Base-by-base conservation (phyloP, 2,329 filamentous ascomycete species). In the Ophiostoma perfectum region DNA sequence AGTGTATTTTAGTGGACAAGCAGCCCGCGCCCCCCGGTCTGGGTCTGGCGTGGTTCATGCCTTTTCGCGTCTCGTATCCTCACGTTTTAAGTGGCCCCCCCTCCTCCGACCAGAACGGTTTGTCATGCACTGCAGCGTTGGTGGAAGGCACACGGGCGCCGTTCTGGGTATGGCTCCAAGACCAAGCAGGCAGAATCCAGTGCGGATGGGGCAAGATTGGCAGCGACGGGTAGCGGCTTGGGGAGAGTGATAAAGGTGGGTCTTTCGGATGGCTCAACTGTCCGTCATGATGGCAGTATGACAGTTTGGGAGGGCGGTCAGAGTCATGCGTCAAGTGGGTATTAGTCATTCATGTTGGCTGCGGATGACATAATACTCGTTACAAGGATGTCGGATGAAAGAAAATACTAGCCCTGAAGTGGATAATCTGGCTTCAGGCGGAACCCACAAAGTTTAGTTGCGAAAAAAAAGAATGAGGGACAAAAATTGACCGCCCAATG, bases 391-490 rank as follows among this genome's bases (percentile, higher is more conserved):
- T 64, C 63, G 63, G 63, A 66, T 69, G 45, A 69, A 69, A 69
- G 68, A 64, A 68, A 70, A 70, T 67, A 65, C 68, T 67, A 71
- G 70, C 69, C 72, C 71, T 70, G 70, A 72, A 44, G 60, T 63
- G 60, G 60, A 63, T 63, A 62, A 41, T 41, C 52, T 66, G 64
- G 75, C 49, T 72, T 71, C 58, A 72, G 71, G 49, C 70, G 70
- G 74, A 76, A 74, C 78, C 77, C 81, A 82, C 81, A 81, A 72
- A 70, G 75, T 74, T 66, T 44, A 72, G 71, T 55, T 18, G 49
- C 49, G 27, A 55, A 64, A 47, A 64, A 44, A 42, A 44, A 9
- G 11, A 44, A 63, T n/a, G 72, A 68, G 64, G 69, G 66, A 58
- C 64, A 70, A 73, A 71, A 70, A 64, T 67, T 67, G 44, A 47